Evolutionary conservation across 352 stramenopile genomes (phyloP).

Genomic region (Pythium monospermum): DNA sequence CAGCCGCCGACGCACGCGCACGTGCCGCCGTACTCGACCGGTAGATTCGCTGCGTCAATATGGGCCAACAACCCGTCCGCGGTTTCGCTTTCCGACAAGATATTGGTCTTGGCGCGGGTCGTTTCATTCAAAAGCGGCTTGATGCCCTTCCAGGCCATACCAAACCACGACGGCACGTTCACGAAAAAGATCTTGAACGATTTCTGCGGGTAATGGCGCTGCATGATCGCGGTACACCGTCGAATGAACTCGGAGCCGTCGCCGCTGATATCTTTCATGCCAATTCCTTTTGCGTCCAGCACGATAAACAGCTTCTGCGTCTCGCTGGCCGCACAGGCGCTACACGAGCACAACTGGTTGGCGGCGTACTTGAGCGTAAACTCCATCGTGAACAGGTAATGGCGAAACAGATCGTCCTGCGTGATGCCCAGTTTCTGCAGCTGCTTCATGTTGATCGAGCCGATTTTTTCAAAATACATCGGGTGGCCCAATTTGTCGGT

Average conservation of each 20-base stretch:
- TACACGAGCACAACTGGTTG: slow-evolving; percentile 45
- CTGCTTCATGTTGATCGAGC: slow-evolving; percentile 75
- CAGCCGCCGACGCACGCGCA: slow-evolving; percentile 65
- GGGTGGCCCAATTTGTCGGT: slow-evolving; percentile 72
- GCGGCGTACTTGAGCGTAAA: slow-evolving; percentile 78
- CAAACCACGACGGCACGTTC: slow-evolving; percentile 90
- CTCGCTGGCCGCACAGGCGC: slow-evolving; percentile 51
- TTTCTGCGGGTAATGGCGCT: slow-evolving; percentile 83
- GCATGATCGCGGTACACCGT: slow-evolving; percentile 77
- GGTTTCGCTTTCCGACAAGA: slow-evolving; percentile 68
- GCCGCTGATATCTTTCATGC: slow-evolving; percentile 70
- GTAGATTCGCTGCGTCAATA: slow-evolving; percentile 63
- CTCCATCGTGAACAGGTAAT: slow-evolving; percentile 85
- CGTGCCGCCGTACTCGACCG: slow-evolving; percentile 62
- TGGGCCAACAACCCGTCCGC: slow-evolving; percentile 39
- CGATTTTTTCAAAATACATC: slow-evolving; percentile 80
- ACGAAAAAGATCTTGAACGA: slow-evolving; percentile 91
- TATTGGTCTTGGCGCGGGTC: slow-evolving; percentile 85
- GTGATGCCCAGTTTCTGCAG: slow-evolving; percentile 63
- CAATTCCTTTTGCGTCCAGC: slow-evolving; percentile 65
- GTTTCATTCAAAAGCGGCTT: slow-evolving; percentile 84
- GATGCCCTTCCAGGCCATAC: slow-evolving; percentile 88
- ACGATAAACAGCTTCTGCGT: slow-evolving; percentile 74
- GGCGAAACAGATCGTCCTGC: slow-evolving; percentile 65
- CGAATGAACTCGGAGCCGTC: slow-evolving; percentile 83